Percentiles rank a stretch among this genome's conserved stretches.
Conservation (phyloP, 2,329 filamentous ascomycete species). For the Graphilbum sp. region DNA sequence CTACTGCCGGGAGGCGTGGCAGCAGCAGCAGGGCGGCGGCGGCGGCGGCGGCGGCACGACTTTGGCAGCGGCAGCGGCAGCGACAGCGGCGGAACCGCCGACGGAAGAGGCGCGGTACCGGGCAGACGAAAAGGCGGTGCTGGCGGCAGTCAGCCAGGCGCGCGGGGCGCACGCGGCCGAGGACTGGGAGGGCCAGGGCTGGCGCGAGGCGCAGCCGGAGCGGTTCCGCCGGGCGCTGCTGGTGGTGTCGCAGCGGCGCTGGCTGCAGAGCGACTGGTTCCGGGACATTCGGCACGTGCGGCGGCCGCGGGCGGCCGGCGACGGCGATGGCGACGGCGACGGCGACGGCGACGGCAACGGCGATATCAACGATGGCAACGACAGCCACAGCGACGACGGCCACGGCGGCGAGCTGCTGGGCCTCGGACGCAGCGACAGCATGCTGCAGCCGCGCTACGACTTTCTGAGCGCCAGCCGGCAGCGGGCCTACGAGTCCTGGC, state of each 20-base stretch:
- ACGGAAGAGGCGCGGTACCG: slow-evolving; percentile 25
- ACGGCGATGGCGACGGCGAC: slow-evolving; percentile 11
- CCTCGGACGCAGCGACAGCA: slow-evolving; percentile 41
- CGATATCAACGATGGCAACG: slow-evolving; percentile 20
- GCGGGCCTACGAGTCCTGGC: slow-evolving; percentile 49
- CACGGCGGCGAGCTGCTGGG: slow-evolving; percentile 17
- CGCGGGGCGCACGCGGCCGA: slow-evolving; percentile 16
- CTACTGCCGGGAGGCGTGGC: slow-evolving; percentile 31
- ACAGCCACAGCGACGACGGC: slow-evolving; percentile 7
- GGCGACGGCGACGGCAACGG: slow-evolving; percentile 13
- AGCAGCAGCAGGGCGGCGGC: too few species aligned
- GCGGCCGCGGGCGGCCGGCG: slow-evolving; percentile 12
- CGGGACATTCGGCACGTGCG: slow-evolving; percentile 38
- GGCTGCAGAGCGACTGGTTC: slow-evolving; percentile 50
- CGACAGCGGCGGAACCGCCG: slow-evolving; percentile 3
- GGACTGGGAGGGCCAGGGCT: slow-evolving; percentile 33
- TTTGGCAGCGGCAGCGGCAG: background rate
- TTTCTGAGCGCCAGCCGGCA: slow-evolving; percentile 49
- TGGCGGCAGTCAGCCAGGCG: slow-evolving; percentile 21
- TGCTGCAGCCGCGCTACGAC: slow-evolving; percentile 62
- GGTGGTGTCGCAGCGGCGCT: slow-evolving; percentile 37
- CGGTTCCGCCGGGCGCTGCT: slow-evolving; percentile 48
- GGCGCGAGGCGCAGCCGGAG: slow-evolving; percentile 27
- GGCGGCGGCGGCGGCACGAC: background rate
- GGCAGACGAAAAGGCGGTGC: slow-evolving; percentile 27